phyloP scores from a whole-genome alignment of 192 early-diverging fungal species.

The Diversispora epigaea region DNA sequence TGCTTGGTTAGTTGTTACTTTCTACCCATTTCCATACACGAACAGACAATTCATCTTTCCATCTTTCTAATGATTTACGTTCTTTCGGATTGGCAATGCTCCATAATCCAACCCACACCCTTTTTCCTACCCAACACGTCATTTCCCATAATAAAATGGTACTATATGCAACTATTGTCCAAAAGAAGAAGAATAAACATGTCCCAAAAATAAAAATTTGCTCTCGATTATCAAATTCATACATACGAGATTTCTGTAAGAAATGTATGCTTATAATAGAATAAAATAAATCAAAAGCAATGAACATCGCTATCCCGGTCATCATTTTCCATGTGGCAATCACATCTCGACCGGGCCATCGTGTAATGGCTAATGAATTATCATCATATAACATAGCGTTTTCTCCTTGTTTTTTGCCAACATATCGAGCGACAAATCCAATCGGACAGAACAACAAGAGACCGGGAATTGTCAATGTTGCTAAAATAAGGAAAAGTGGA shows the following conservation, averaged over 20 bases:
- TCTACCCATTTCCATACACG: conserved; percentile 10
- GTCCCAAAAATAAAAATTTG: neutral
- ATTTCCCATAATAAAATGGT: conserved; percentile 23
- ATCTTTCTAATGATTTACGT: neutral
- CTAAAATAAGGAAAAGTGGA: conserved; percentile 33
- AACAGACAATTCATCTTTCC: neutral
- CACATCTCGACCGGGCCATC: conserved; percentile 49
- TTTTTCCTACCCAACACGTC: conserved; percentile 23
- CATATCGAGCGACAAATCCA: conserved; percentile 39
- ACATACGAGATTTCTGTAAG: neutral
- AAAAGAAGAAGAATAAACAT: neutral
- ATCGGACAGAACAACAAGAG: conserved; percentile 40
- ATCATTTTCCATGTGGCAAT: conserved; percentile 52
- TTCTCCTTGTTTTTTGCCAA: conserved; percentile 41
- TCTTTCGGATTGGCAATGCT: conserved; percentile 17
- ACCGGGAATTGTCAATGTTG: conserved; percentile 39
- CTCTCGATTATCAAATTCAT: neutral
- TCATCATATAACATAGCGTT: conserved; percentile 47
- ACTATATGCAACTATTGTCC: conserved; percentile 5
- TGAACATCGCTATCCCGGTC: conserved; percentile 34
- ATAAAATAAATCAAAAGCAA: conserved; percentile 23
- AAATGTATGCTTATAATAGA: conserved; percentile 2
- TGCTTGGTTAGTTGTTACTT: neutral
- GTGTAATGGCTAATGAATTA: conserved; percentile 44
- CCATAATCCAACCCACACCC: conserved; percentile 19